These are phyloP conservation scores for Lachancea mirantina DNA, from an alignment of 805 yeast species.

Conservation along the genomic window DNA sequence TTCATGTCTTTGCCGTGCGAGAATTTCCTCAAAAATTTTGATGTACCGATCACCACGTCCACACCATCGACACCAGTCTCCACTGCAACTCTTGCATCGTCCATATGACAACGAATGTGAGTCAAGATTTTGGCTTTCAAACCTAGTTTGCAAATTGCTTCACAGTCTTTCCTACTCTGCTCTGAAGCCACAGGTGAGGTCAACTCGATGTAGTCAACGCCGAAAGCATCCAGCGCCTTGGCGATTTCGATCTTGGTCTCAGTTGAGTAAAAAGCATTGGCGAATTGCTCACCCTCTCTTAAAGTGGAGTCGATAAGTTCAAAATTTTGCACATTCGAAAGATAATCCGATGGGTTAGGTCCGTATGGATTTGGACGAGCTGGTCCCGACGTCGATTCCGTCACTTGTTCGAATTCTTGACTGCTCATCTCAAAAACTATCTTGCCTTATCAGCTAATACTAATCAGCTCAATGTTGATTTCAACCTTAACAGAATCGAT, in stretches of 20 bases:
- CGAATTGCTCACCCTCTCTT: conserved; percentile 98
- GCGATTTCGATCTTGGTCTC: conserved; percentile 97
- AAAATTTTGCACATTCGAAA: conserved; percentile 83
- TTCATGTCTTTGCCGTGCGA: conserved; percentile 99
- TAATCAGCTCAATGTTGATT: no score
- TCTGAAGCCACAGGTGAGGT: conserved; percentile 98
- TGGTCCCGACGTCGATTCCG: conserved; percentile 36
- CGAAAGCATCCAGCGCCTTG: conserved; percentile 93
- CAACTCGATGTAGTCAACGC: conserved; percentile 95
- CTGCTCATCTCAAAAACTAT: conserved; percentile 4
- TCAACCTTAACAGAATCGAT: no score
- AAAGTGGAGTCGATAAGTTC: conserved; percentile 92
- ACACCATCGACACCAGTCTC: conserved; percentile 99
- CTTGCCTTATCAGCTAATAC: background rate
- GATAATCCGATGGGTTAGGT: conserved; percentile 86
- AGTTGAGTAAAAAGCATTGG: conserved; percentile 90
- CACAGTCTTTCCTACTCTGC: conserved; percentile 88
- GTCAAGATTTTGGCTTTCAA: conserved; percentile 92
- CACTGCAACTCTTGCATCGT: conserved; percentile 94
- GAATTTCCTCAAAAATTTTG: conserved; percentile 87
- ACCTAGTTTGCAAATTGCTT: conserved; percentile 96
- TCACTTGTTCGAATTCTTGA: conserved; percentile 37
- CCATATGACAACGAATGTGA: conserved; percentile 98
- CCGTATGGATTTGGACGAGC: conserved; percentile 73
- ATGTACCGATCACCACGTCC: conserved; percentile 96